Base-by-base conservation (phyloP, 2,329 filamentous ascomycete species). In the Scolecobasidium constrictum region DNA sequence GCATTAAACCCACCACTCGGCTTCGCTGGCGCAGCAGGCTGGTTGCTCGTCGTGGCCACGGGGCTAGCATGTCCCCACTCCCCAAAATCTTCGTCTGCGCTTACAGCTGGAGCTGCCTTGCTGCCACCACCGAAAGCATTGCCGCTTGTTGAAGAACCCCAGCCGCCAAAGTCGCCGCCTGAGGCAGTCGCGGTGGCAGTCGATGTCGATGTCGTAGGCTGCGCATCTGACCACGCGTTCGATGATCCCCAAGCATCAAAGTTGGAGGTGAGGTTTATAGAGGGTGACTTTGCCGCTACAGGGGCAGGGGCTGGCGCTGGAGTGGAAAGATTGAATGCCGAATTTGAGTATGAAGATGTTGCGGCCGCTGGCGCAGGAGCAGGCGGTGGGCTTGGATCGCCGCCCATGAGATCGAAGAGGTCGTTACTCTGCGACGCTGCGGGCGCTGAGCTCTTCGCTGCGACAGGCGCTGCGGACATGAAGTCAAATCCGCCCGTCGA, bases 31-130 rank as follows among this genome's bases (percentile, higher is more conserved):
- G 59, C 60, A 35, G 58, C 58, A 16, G 66, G 55, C 22, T 63
- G 58, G 45, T 22, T 38, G 4, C 19, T 15, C 13, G 44, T 47
- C 21, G 69, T 64, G 28, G 64, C 69, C 52, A 51, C 73, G 55
- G 74, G 81, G 66, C 71, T 67, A 35, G 78, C 77, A 56, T 86
- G 93, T 38, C 85, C 79, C 90, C 90, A 96, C 11, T 90, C 88
- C 16, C 90, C 90, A 66, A 95, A 96, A 57, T 96, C 90, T 61
- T 96, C 90, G 53, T 96, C 90, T 0, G 85, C 83, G 22, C 31
- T 39, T 9, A 26, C 44, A 23, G 36, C 22, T 19, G 35, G 36
- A 16, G 21, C 38, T 20, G 21, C 23, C 9, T 17, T 15, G 11
- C 28, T 43, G 5, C 23, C n/a, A 9, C 20, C 19, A 18, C 58